Percentiles rank a stretch among this genome's conserved stretches.
Evolutionary conservation across 306 rosid genomes (phyloP).

Genomic region (Quercus dentata): DNA sequence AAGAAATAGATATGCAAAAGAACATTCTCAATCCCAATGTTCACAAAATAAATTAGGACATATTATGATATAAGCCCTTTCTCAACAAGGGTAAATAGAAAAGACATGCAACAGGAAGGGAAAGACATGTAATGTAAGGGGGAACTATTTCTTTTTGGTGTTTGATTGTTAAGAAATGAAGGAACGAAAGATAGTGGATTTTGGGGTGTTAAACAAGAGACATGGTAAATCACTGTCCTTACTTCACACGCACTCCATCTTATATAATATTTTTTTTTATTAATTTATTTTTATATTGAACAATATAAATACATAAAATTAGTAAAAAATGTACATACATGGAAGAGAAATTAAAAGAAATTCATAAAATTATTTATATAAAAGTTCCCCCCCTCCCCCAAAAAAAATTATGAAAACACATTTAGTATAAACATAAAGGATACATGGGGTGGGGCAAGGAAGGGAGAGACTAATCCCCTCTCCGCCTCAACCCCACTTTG

Average conservation of each 20-base stretch:
- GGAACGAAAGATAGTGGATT: background rate
- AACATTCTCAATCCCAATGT: background rate
- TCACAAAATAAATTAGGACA: background rate
- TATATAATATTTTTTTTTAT: background rate
- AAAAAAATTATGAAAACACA: background rate
- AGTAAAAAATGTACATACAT: too few relatives aligned
- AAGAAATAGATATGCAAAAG: background rate
- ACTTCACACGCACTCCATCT: background rate
- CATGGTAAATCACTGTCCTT: background rate
- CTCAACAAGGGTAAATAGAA: background rate
- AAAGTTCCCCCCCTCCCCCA: too few relatives aligned
- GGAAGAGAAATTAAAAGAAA: too few relatives aligned
- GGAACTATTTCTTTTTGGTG: background rate
- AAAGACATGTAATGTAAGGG: background rate
- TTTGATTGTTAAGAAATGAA: background rate
- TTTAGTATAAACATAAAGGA: background rate
- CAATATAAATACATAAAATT: too few relatives aligned
- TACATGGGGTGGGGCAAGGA: background rate
- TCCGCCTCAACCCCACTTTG: background rate
- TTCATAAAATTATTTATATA: too few relatives aligned
- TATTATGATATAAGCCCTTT: background rate
- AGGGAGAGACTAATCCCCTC: background rate
- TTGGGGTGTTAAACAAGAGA: background rate
- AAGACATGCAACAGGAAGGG: background rate
- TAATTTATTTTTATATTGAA: too few relatives aligned